phyloP scores from a whole-genome alignment of 306 rosid species.

The Citrullus amarus region DNA sequence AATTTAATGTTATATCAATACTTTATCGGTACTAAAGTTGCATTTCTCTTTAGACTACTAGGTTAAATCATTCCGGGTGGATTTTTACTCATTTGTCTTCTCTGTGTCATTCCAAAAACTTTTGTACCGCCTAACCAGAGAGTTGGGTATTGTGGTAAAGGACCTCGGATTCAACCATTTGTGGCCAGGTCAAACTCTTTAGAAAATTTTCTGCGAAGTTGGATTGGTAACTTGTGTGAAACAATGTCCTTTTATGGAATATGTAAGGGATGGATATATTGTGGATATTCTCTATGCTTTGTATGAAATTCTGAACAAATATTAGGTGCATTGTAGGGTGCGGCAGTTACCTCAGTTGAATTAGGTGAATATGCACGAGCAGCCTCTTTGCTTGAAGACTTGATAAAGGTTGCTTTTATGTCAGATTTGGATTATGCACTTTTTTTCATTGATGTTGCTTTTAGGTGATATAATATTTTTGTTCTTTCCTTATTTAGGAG shows the following conservation, averaged over 20 bases:
- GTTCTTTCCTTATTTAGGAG: slow-evolving; percentile 30
- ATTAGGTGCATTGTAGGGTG: slow-evolving; percentile 53
- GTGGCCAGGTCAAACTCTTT: background rate
- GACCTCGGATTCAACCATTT: background rate
- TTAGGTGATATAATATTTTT: background rate
- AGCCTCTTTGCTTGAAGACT: slow-evolving; percentile 70
- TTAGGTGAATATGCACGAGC: slow-evolving; percentile 70
- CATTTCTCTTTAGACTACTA: background rate
- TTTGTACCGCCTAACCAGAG: background rate
- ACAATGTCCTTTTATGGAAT: background rate
- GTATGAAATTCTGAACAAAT: slow-evolving; percentile 7
- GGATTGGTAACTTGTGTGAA: background rate
- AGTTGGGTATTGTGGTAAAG: background rate
- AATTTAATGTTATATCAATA: too few species aligned
- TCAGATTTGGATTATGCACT: slow-evolving; percentile 4
- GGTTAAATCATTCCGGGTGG: background rate
- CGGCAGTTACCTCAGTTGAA: slow-evolving; percentile 80
- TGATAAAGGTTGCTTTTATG: slow-evolving; percentile 47
- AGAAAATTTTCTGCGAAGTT: background rate
- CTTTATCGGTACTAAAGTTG: background rate
- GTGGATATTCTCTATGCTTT: background rate
- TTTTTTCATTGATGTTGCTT: slow-evolving; percentile 1
- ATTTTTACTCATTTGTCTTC: background rate
- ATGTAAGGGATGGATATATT: background rate
- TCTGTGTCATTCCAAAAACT: background rate